phyloP scores from a whole-genome alignment of 1,139 yeast species.

The Scheffersomyces insectosa region DNA sequence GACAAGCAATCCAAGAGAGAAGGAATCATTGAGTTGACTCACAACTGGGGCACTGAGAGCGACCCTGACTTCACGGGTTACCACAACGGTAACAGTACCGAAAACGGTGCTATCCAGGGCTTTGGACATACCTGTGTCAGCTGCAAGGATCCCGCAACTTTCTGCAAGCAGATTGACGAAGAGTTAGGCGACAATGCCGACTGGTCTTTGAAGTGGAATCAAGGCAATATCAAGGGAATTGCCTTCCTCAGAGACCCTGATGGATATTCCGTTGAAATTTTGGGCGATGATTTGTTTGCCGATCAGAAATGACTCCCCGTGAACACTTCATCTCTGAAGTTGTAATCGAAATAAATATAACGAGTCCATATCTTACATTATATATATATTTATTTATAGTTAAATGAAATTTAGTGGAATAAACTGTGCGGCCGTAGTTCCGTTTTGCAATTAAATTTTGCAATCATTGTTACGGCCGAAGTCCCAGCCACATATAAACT shows the following conservation, averaged over 20 bases:
- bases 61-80: constrained; percentile 70
- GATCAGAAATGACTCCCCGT: constrained; percentile 1
- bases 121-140: constrained; percentile 84
- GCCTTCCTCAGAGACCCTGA: constrained; percentile 92
- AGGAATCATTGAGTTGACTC: constrained; percentile 83
- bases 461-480: too few relatives aligned
- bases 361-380: too few relatives aligned
- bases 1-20: constrained; percentile 46
- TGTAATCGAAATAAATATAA: too few relatives aligned
- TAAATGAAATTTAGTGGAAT: too few relatives aligned
- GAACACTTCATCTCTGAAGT: not conserved
- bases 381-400: too few relatives aligned
- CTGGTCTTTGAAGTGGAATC: constrained; percentile 54
- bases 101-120: constrained; percentile 66
- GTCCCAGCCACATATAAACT: too few relatives aligned
- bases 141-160: constrained; percentile 60
- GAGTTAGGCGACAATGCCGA: constrained; percentile 32
- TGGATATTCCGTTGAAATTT: constrained; percentile 79
- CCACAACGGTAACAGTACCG: constrained; percentile 74
- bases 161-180: constrained; percentile 53
- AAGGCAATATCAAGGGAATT: constrained; percentile 54
- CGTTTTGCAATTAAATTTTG: too few relatives aligned
- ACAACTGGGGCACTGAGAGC: constrained; percentile 91
- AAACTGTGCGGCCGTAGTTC: too few relatives aligned
- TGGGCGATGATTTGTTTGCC: constrained; percentile 28